Percentiles rank a stretch among this genome's conserved stretches.
phyloP scores from a whole-genome alignment of 202 grass and related monocot genomes.

The Bolboschoenoplectus hybrid region DNA sequence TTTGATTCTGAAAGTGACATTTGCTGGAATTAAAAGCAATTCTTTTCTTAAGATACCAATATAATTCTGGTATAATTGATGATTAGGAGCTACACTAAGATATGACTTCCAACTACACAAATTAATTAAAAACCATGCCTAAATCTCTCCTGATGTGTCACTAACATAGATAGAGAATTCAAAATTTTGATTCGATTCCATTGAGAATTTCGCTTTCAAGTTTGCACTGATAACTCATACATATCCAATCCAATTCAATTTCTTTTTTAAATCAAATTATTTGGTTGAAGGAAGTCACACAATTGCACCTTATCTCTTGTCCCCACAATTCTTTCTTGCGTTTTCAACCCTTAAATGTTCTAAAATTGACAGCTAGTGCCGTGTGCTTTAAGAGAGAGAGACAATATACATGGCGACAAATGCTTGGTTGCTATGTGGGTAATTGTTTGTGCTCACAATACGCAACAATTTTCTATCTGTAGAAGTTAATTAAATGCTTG shows the following conservation, averaged over 20 bases:
- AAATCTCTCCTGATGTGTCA: conserved; percentile 16
- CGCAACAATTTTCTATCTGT: background rate
- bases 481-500: conserved; percentile 17
- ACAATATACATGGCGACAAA: background rate
- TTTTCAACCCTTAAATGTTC: conserved; percentile 34
- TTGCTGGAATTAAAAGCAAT: conserved; percentile 30
- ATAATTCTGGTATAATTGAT: conserved; percentile 4
- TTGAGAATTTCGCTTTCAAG: background rate
- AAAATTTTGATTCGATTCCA: background rate
- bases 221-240: background rate
- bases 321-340: conserved; percentile 6
- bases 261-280: background rate
- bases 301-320: conserved; percentile 32
- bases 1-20: conserved; percentile 6
- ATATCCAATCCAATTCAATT: background rate
- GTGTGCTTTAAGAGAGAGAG: background rate
- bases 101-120: conserved; percentile 20
- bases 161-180: conserved; percentile 22
- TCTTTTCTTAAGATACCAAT: background rate
- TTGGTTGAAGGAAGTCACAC: conserved; percentile 12
- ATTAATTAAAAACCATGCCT: conserved; percentile 14
- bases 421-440: conserved; percentile 1
- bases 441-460: conserved; percentile 14
- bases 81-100: background rate
- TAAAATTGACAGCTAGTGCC: conserved; percentile 25